A percentile compares a stretch with the other conserved stretches of the same genome.
Conservation (phyloP, 805 yeast genomes). For the Yarrowia divulgata region DNA sequence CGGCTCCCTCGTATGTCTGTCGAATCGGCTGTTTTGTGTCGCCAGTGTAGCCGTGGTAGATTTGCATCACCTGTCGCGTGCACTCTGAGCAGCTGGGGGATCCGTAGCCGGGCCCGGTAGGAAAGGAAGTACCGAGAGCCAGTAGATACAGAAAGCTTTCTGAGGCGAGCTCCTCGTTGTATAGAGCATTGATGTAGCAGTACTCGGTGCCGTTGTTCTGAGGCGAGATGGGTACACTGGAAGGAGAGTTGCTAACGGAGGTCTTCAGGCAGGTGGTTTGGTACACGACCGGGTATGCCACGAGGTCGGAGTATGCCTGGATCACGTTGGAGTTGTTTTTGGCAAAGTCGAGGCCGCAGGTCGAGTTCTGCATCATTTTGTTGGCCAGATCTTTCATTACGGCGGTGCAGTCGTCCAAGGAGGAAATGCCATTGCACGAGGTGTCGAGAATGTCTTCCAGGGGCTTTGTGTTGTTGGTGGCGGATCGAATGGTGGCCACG, state of each 20-base stretch:
- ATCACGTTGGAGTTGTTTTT: slow-evolving; percentile 46
- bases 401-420: slow-evolving; percentile 41
- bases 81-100: slow-evolving; percentile 46
- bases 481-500: slow-evolving; percentile 46
- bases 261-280: slow-evolving; percentile 47
- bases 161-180: slow-evolving; percentile 41
- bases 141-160: slow-evolving; percentile 48
- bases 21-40: slow-evolving; percentile 44
- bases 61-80: slow-evolving; percentile 45
- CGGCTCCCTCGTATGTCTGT: slow-evolving; percentile 47
- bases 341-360: slow-evolving; percentile 45
- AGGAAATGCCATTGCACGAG: slow-evolving; percentile 45
- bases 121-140: slow-evolving; percentile 47
- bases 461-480: slow-evolving; percentile 40
- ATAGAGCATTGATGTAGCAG: slow-evolving; percentile 48
- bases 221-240: neutral
- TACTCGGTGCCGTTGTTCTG: slow-evolving; percentile 41
- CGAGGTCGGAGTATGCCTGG: slow-evolving; percentile 47
- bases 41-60: slow-evolving; percentile 46
- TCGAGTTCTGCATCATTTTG: slow-evolving; percentile 39
- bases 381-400: slow-evolving; percentile 44
- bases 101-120: slow-evolving; percentile 41
- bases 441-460: slow-evolving; percentile 46
- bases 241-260: slow-evolving; percentile 11
- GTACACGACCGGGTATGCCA: slow-evolving; percentile 45